A percentile compares a stretch with the other conserved stretches of the same genome.
Conservation (phyloP, 1,284 basidiomycete species). For the Apiotrichum sp. region DNA sequence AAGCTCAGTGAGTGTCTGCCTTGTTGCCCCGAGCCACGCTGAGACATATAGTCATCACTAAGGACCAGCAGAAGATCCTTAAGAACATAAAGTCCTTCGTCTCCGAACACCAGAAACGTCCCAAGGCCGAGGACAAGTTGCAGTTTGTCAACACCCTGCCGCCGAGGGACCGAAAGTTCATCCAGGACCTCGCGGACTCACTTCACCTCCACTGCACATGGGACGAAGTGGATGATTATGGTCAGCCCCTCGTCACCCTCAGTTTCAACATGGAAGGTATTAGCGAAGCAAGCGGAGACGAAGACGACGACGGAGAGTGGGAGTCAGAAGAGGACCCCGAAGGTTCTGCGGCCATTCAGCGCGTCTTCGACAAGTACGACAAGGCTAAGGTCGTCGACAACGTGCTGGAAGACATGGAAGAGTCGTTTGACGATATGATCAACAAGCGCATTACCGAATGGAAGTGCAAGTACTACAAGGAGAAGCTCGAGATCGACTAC, state of each 20-base stretch:
- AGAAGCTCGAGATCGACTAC: slow-evolving; percentile 76
- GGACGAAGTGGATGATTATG: slow-evolving; percentile 84
- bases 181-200: slow-evolving; percentile 65
- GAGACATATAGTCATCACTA: slow-evolving; percentile 57
- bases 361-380: slow-evolving; percentile 81
- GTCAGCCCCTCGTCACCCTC: slow-evolving; percentile 52
- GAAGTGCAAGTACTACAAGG: slow-evolving; percentile 87
- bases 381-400: slow-evolving; percentile 69
- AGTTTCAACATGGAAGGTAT: slow-evolving; percentile 54
- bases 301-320: slow-evolving; percentile 37
- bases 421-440: slow-evolving; percentile 64
- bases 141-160: slow-evolving; percentile 69
- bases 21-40: too few relatives aligned
- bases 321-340: slow-evolving; percentile 54
- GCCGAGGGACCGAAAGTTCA: slow-evolving; percentile 69
- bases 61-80: slow-evolving; percentile 67
- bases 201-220: slow-evolving; percentile 70
- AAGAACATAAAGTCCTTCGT: slow-evolving; percentile 70
- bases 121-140: slow-evolving; percentile 50
- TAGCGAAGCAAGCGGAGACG: slow-evolving; percentile 28
- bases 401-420: slow-evolving; percentile 65
- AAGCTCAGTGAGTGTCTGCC: slow-evolving; percentile 34
- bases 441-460: slow-evolving; percentile 83
- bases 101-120: slow-evolving; percentile 51
- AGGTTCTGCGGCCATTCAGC: slow-evolving; percentile 62